phyloP scores from a whole-genome alignment of 2,329 filamentous ascomycete genomes.

The Ceratocystis smalleyi region DNA sequence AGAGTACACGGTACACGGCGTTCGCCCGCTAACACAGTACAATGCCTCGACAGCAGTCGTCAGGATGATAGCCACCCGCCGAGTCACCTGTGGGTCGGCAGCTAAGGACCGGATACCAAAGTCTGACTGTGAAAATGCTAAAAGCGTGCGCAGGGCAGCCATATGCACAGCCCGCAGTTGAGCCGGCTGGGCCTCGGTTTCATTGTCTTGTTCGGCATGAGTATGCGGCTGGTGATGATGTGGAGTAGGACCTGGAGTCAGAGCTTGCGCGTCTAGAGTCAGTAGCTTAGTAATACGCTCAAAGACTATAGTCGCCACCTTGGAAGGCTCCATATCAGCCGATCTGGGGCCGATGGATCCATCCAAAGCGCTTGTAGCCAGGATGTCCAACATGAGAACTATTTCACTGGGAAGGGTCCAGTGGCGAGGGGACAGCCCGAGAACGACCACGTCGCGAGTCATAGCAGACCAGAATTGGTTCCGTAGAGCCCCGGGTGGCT shows the following conservation, averaged over 20 bases:
- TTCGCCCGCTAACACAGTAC: constrained; percentile 32
- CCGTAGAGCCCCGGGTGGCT: constrained; percentile 20
- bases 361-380: constrained; percentile 49
- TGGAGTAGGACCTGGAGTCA: constrained; percentile 22
- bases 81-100: constrained; percentile 51
- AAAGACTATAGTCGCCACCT: constrained; percentile 36
- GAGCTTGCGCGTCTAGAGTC: constrained; percentile 22
- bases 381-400: constrained; percentile 45
- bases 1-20: background rate
- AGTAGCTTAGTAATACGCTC: constrained; percentile 49
- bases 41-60: constrained; percentile 55
- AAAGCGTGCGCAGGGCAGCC: constrained; percentile 36
- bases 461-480: constrained; percentile 51
- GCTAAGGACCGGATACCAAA: constrained; percentile 53
- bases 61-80: constrained; percentile 54
- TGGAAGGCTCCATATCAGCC: constrained; percentile 28
- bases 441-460: constrained; percentile 48
- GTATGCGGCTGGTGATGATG: constrained; percentile 31
- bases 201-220: constrained; percentile 17
- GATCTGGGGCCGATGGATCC: constrained; percentile 51
- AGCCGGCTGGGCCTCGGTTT: constrained; percentile 20
- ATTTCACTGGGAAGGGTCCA: constrained; percentile 49
- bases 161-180: constrained; percentile 30
- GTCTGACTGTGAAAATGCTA: constrained; percentile 44
- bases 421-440: constrained; percentile 45